Conservation (phyloP, 441 rosid species). For the Syzygium malaccense region DNA sequence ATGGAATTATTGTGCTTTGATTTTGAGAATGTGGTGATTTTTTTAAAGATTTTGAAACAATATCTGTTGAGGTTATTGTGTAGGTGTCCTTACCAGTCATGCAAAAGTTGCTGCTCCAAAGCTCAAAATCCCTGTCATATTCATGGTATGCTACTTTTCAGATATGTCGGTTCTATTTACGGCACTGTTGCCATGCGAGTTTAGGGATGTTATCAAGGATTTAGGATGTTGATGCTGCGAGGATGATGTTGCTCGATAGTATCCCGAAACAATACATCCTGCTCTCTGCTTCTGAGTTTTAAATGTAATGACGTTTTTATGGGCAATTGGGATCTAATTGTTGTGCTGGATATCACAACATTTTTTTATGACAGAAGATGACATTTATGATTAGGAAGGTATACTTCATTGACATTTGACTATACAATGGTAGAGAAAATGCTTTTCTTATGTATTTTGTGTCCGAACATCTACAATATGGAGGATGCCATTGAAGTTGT, state of each 20-base stretch:
- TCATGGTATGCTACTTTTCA: conserved; percentile 48
- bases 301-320: neutral
- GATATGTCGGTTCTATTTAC: neutral
- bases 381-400: neutral
- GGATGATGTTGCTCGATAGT: neutral
- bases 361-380: neutral
- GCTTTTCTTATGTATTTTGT: neutral
- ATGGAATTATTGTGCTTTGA: neutral
- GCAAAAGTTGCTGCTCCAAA: conserved; percentile 91
- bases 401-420: neutral
- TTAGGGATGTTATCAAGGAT: neutral
- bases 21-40: neutral
- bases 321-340: neutral
- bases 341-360: neutral
- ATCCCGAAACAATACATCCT: neutral
- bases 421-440: neutral
- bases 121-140: conserved; percentile 92
- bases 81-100: conserved; percentile 93
- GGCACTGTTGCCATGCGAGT: neutral
- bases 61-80: conserved; percentile 11
- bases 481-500: neutral
- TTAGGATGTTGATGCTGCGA: neutral
- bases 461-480: neutral
- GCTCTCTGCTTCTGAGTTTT: neutral
- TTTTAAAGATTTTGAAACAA: neutral